Evolutionary conservation across 2,329 filamentous ascomycete genomes (phyloP).

Genomic region (Neofusicoccum laricinum): DNA sequence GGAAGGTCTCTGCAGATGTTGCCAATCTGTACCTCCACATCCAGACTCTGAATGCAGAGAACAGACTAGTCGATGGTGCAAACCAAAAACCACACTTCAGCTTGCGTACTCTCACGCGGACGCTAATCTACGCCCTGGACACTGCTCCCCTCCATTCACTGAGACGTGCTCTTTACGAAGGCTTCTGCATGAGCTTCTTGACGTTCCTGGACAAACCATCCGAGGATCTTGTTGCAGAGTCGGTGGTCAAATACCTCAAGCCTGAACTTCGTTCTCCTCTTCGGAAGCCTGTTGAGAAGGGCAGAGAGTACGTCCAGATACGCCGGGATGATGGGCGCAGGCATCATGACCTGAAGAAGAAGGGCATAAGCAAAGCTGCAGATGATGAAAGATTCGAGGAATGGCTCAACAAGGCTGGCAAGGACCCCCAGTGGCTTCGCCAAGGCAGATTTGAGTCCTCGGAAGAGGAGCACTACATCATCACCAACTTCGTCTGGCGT

Average conservation of each 20-base stretch:
- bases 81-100: conserved; percentile 97
- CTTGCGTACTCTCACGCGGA: conserved; percentile 86
- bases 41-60: conserved; percentile 75
- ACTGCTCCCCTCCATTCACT: conserved; percentile 82
- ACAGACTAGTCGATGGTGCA: conserved; percentile 86
- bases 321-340: conserved; percentile 10
- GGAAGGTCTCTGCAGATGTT: conserved; percentile 74
- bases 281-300: conserved; percentile 69
- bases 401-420: conserved; percentile 34
- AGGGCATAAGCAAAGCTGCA: conserved; percentile 3
- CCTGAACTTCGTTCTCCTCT: conserved; percentile 76
- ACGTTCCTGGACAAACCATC: conserved; percentile 83
- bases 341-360: conserved; percentile 4
- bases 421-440: conserved; percentile 88
- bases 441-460: conserved; percentile 66
- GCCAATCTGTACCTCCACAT: conserved; percentile 85
- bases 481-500: conserved; percentile 89
- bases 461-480: conserved; percentile 86
- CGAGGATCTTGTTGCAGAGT: conserved; percentile 71
- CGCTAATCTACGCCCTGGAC: conserved; percentile 81
- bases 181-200: conserved; percentile 96
- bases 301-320: conserved; percentile 67
- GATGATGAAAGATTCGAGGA: conserved; percentile 15
- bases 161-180: conserved; percentile 84
- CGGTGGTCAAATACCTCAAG: conserved; percentile 77